phyloP scores from a whole-genome alignment of 2,329 filamentous ascomycete species.

The Hysterium pulicare region DNA sequence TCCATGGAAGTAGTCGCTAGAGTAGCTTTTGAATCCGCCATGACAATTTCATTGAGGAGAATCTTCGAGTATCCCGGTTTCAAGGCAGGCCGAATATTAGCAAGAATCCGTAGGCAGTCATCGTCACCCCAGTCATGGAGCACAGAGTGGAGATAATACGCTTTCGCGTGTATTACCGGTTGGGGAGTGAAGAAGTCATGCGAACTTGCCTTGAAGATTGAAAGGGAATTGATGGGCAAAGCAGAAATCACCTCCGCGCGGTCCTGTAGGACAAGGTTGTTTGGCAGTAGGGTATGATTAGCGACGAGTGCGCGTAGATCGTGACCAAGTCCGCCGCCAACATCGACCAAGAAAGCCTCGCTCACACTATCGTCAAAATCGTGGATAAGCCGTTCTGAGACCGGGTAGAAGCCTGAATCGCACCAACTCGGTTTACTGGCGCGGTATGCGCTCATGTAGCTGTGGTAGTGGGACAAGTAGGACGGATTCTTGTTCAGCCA shows the following conservation, averaged over 20 bases:
- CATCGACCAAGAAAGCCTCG: background rate
- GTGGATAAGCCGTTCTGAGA: background rate
- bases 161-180: slow-evolving; percentile 16
- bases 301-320: background rate
- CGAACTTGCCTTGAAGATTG: background rate
- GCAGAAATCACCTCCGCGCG: background rate
- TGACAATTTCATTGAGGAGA: background rate
- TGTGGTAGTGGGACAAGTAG: slow-evolving; percentile 15
- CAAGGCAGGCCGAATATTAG: slow-evolving; percentile 6
- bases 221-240: background rate
- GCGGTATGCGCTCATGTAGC: background rate
- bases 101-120: slow-evolving; percentile 4
- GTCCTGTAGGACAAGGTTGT: background rate
- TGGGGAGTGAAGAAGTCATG: slow-evolving; percentile 26
- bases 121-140: slow-evolving; percentile 12
- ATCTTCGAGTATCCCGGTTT: slow-evolving; percentile 1
- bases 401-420: background rate
- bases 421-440: background rate
- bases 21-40: background rate
- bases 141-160: slow-evolving; percentile 11
- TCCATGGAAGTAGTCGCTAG: background rate
- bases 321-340: background rate
- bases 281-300: background rate
- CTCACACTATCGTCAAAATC: background rate
- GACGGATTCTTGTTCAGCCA: slow-evolving; percentile 38